These are phyloP conservation scores for Carpinus viminea DNA, from an alignment of 306 rosid genomes.

Conservation along the genomic window DNA sequence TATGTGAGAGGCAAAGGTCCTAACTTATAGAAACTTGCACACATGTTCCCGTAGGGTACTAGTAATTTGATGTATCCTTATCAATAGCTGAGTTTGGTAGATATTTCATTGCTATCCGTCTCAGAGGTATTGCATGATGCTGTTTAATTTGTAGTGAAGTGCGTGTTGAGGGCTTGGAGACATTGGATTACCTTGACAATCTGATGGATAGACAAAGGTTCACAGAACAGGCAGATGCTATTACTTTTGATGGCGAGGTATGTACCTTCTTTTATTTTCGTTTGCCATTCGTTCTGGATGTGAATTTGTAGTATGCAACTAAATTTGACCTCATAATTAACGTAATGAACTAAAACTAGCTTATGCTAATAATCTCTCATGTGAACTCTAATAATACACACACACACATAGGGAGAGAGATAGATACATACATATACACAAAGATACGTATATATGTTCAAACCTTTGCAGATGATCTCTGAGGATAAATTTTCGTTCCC, in stretches of 20 bases:
- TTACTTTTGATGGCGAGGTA: conserved; percentile 80
- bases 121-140: conserved; percentile 30
- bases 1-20: not conserved
- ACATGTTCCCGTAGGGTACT: not conserved
- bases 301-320: not conserved
- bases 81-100: conserved; percentile 16
- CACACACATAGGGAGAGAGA: not conserved
- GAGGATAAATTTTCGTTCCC: conserved; percentile 13
- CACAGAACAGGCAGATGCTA: conserved; percentile 87
- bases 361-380: not conserved
- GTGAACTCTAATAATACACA: not conserved
- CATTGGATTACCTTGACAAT: conserved; percentile 74
- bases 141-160: conserved; percentile 65
- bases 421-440: too few relatives aligned
- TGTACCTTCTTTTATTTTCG: not conserved
- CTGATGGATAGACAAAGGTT: conserved; percentile 51
- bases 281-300: conserved; percentile 3
- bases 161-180: conserved; percentile 81
- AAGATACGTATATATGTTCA: too few relatives aligned
- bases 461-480: conserved; percentile 8
- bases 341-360: not conserved
- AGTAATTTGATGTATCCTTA: not conserved
- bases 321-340: conserved; percentile 2
- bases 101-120: conserved; percentile 12
- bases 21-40: not conserved